Percentiles rank a stretch among this genome's conserved stretches.
These are phyloP conservation scores for Colletotrichum sp. DNA, from an alignment of 2,329 filamentous ascomycete genomes.

Conservation along the genomic window DNA sequence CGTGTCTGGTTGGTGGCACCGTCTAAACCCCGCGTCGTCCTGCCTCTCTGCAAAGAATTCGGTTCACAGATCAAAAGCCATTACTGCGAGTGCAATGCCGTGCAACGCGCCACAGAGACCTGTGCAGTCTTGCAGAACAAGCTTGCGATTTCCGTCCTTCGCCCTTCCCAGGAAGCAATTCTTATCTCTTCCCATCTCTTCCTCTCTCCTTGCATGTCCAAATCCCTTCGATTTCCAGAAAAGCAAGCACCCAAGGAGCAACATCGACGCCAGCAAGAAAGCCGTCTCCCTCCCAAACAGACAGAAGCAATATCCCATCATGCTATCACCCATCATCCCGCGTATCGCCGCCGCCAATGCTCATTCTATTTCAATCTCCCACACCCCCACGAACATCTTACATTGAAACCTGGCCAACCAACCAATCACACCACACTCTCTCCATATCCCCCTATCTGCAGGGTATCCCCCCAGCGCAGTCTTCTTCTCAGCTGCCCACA, in stretches of 20 bases:
- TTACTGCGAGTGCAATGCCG: neutral
- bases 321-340: neutral
- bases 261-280: neutral
- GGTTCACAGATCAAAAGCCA: neutral
- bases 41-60: neutral
- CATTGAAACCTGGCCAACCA: slow-evolving; percentile 1
- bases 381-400: neutral
- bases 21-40: neutral
- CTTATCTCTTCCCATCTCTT: neutral
- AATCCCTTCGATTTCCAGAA: neutral
- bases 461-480: neutral
- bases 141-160: neutral
- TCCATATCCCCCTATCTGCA: neutral
- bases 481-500: neutral
- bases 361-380: neutral
- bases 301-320: neutral
- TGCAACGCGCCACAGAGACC: neutral
- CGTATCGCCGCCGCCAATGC: neutral
- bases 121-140: neutral
- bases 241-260: neutral
- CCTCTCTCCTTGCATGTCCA: neutral
- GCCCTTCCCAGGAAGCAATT: neutral
- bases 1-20: neutral
- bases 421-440: neutral
- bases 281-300: neutral